These are phyloP conservation scores for Diphasiastrum complanatum DNA, from an alignment of 83 land plant species.

Conservation along the genomic window DNA sequence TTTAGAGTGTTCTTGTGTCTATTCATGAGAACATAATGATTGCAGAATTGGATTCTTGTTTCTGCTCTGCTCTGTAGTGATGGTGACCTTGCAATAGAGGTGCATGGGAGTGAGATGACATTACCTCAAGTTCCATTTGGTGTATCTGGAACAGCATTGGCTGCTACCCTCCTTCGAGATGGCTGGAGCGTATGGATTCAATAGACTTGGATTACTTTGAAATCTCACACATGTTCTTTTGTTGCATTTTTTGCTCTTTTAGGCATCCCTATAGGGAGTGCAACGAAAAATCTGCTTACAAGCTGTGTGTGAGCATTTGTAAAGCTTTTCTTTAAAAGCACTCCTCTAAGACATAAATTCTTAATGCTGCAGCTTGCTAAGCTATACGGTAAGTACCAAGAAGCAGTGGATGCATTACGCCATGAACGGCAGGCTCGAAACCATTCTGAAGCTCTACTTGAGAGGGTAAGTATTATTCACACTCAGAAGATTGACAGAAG, in stretches of 20 bases:
- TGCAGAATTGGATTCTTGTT: not conserved
- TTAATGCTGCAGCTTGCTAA: conserved; percentile 49
- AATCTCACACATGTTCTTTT: not conserved
- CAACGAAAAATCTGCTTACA: too few species aligned
- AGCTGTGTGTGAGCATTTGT: too few species aligned
- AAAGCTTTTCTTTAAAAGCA: too few species aligned
- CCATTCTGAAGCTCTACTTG: conserved; percentile 60
- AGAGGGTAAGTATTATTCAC: conserved; percentile 67
- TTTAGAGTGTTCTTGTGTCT: too few species aligned
- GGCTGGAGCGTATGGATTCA: conserved; percentile 96
- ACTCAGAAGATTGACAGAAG: too few species aligned
- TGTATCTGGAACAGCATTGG: conserved; percentile 89
- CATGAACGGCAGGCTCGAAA: conserved; percentile 81
- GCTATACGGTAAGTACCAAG: conserved; percentile 89
- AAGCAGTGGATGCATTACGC: conserved; percentile 83
- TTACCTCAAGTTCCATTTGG: conserved; percentile 60
- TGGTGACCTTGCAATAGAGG: conserved; percentile 22
- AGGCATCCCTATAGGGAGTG: too few species aligned
- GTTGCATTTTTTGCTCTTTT: not conserved
- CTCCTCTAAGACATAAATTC: too few species aligned
- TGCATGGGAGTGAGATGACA: conserved; percentile 35
- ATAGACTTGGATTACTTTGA: too few species aligned
- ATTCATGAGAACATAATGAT: not conserved
- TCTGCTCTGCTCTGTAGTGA: conserved; percentile 5
- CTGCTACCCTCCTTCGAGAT: conserved; percentile 84